phyloP scores from a whole-genome alignment of 2,329 filamentous ascomycete genomes.

The Botrytis sinoallii region DNA sequence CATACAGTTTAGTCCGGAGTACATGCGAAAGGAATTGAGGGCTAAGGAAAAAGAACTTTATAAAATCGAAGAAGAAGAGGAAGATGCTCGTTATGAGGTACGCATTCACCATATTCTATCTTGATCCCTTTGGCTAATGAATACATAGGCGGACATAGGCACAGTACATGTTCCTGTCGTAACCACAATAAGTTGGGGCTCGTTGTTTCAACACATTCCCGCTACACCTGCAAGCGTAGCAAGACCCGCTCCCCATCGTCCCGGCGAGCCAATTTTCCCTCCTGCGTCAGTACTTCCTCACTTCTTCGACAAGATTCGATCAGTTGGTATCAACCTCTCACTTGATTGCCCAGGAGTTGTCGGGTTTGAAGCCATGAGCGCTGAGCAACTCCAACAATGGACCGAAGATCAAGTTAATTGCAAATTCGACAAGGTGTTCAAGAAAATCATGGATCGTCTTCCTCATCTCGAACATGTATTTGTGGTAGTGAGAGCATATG shows the following conservation, averaged over 20 bases:
- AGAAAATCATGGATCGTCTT: neutral
- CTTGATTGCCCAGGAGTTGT: fast-evolving
- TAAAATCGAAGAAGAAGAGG: fast-evolving
- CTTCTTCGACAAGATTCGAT: slow-evolving; percentile 10
- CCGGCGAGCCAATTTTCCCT: neutral
- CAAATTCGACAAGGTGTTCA: neutral
- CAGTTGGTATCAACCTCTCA: neutral
- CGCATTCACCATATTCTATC: neutral
- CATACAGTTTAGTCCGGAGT: neutral
- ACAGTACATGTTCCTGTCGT: neutral
- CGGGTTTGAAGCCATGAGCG: neutral
- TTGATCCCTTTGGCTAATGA: neutral
- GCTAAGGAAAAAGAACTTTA: neutral
- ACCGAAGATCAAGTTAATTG: neutral
- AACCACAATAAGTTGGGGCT: too few relatives aligned
- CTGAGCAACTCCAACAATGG: neutral
- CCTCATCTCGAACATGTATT: neutral
- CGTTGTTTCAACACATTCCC: too few relatives aligned
- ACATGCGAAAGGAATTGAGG: neutral
- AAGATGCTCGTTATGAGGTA: fast-evolving
- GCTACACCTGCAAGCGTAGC: neutral
- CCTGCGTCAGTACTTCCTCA: neutral
- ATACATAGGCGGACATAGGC: neutral
- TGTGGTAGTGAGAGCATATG: neutral
- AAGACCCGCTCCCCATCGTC: fast-evolving